Percentiles rank a stretch among this genome's conserved stretches.
Evolutionary conservation across 257 asterid genomes (phyloP).

Genomic region (Oldenlandia corymbosa): DNA sequence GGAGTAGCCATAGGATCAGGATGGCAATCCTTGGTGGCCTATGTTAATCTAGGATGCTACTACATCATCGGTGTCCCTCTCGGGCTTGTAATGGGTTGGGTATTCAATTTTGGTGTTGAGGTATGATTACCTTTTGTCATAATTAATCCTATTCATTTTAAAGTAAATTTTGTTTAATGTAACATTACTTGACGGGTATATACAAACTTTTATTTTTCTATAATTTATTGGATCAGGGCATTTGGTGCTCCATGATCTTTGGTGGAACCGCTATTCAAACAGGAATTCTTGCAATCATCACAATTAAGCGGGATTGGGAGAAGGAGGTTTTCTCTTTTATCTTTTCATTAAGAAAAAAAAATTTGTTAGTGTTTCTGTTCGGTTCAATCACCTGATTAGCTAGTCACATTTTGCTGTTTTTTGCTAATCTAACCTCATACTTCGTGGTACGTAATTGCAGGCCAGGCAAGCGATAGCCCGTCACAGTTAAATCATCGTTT

Average conservation of each 20-base stretch:
- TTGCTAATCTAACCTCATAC: neutral
- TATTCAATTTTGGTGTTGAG: constrained; percentile 32
- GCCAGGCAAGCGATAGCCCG: neutral
- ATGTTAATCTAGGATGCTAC: constrained; percentile 36
- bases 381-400: too few species aligned
- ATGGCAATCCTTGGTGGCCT: constrained; percentile 48
- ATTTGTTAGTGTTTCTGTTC: too few species aligned
- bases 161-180: too few species aligned
- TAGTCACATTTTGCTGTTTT: too few species aligned
- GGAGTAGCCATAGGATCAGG: constrained; percentile 52
- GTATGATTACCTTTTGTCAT: constrained; percentile 19
- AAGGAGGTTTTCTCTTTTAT: neutral
- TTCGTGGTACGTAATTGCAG: neutral
- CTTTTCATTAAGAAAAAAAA: too few species aligned
- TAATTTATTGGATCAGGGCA: neutral
- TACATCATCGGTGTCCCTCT: constrained; percentile 42
- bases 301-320: constrained; percentile 14
- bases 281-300: constrained; percentile 10
- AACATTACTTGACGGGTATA: too few species aligned
- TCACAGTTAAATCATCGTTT: too few species aligned
- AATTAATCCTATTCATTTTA: too few species aligned
- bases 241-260: constrained; percentile 18
- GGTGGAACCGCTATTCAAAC: constrained; percentile 19
- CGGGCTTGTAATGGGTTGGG: constrained; percentile 40
- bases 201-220: too few species aligned